Percentiles rank a stretch among this genome's conserved stretches.
These are phyloP conservation scores for Polysphondylium violaceum DNA, from an alignment of 78 protist genomes.

Conservation along the genomic window DNA sequence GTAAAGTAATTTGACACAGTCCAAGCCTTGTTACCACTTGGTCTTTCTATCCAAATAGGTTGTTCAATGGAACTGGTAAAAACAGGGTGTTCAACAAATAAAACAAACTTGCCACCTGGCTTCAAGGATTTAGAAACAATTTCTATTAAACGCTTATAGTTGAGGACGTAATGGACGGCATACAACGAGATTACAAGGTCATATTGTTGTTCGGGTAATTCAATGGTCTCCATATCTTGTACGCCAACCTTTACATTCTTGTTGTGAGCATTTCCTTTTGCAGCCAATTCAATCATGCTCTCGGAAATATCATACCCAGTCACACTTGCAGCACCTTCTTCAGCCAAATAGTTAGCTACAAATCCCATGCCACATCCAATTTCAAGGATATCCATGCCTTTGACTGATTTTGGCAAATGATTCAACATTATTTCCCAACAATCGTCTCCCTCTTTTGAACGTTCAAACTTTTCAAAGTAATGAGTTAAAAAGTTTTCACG, in stretches of 20 bases:
- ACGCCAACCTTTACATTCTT: neutral
- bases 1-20: too few species aligned
- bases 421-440: too few species aligned
- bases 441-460: too few species aligned
- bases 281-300: neutral
- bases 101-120: neutral
- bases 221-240: neutral
- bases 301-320: neutral
- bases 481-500: too few species aligned
- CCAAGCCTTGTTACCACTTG: too few species aligned
- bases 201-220: neutral
- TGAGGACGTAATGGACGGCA: neutral
- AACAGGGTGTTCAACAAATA: neutral
- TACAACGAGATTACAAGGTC: neutral
- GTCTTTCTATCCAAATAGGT: too few species aligned
- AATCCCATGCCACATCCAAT: conserved; percentile 6
- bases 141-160: neutral
- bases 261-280: neutral
- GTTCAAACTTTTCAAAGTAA: conserved; percentile 2
- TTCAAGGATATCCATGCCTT: neutral
- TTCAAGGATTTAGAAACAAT: neutral
- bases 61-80: too few species aligned
- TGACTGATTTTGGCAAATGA: neutral
- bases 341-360: neutral
- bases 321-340: neutral